Conservation (phyloP, 176 grass and related monocot genomes). For the Hsuehochloa calcarea region DNA sequence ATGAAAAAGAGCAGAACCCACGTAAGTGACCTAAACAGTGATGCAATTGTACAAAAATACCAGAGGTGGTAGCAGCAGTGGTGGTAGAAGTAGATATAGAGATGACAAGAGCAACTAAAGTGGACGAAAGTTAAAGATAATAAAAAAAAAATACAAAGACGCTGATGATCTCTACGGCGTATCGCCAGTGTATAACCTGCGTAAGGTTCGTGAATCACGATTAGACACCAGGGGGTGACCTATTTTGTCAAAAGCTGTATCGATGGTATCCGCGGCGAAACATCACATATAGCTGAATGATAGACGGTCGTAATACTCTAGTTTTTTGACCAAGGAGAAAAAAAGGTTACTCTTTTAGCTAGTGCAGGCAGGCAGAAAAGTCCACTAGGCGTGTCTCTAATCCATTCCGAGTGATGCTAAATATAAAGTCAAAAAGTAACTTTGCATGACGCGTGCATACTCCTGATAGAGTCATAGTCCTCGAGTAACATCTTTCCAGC, state of each 20-base stretch:
- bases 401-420: background rate
- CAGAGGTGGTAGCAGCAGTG: too few relatives aligned
- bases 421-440: slow-evolving; percentile 30
- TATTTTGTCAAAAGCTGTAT: background rate
- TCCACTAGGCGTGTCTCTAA: background rate
- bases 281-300: background rate
- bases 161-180: too few relatives aligned
- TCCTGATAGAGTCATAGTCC: slow-evolving; percentile 68
- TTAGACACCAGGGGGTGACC: background rate
- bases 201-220: background rate
- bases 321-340: background rate
- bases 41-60: too few relatives aligned
- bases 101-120: too few relatives aligned
- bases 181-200: slow-evolving; percentile 60
- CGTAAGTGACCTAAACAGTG: too few relatives aligned
- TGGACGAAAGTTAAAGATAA: too few relatives aligned
- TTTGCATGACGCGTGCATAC: slow-evolving; percentile 69
- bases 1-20: too few relatives aligned
- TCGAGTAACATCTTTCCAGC: slow-evolving; percentile 89
- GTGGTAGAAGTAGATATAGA: too few relatives aligned
- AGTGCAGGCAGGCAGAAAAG: background rate
- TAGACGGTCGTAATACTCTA: background rate
- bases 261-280: background rate
- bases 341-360: background rate
- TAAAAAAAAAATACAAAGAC: too few relatives aligned